Conservation (phyloP, 768 basidiomycete genomes). For the Coprinopsis strossmayeri region DNA sequence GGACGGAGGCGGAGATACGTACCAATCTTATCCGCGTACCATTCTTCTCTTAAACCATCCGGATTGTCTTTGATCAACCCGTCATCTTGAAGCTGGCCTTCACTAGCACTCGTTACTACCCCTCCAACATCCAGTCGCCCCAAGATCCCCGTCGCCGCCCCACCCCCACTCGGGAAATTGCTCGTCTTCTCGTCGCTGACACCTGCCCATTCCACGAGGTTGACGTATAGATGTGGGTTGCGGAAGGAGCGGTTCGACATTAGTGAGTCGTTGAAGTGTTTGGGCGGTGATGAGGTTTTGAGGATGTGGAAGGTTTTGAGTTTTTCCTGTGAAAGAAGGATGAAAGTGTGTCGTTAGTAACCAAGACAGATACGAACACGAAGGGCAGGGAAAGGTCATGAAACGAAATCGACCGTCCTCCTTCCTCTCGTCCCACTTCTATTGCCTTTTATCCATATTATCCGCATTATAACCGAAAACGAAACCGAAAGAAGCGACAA, state of each 20-base stretch:
- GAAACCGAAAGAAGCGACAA: not conserved
- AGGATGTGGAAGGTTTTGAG: constrained; percentile 71
- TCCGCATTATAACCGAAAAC: not conserved
- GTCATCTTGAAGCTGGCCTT: too few relatives aligned
- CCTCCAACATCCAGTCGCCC: too few relatives aligned
- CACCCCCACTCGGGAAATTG: constrained; percentile 69
- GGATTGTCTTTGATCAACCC: too few relatives aligned
- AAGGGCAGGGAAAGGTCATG: too few relatives aligned
- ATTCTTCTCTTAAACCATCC: constrained; percentile 52
- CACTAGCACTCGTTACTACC: too few relatives aligned
- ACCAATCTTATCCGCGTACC: constrained; percentile 80
- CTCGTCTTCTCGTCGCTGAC: constrained; percentile 77
- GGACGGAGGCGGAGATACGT: constrained; percentile 23
- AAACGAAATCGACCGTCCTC: too few relatives aligned
- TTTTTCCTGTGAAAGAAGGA: constrained; percentile 53
- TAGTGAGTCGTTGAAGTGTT: constrained; percentile 94
- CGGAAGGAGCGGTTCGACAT: constrained; percentile 91
- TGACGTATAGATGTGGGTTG: constrained; percentile 94
- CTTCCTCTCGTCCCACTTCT: too few relatives aligned
- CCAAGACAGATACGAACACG: not conserved
- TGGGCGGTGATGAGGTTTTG: constrained; percentile 55
- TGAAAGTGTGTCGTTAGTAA: not conserved
- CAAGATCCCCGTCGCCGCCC: too few relatives aligned
- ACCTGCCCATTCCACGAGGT: constrained; percentile 90
- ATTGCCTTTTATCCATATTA: too few relatives aligned